Percentiles rank a stretch among this genome's conserved stretches.
phyloP scores from a whole-genome alignment of 805 yeast genomes.

The Priceomyces fermenticarens region DNA sequence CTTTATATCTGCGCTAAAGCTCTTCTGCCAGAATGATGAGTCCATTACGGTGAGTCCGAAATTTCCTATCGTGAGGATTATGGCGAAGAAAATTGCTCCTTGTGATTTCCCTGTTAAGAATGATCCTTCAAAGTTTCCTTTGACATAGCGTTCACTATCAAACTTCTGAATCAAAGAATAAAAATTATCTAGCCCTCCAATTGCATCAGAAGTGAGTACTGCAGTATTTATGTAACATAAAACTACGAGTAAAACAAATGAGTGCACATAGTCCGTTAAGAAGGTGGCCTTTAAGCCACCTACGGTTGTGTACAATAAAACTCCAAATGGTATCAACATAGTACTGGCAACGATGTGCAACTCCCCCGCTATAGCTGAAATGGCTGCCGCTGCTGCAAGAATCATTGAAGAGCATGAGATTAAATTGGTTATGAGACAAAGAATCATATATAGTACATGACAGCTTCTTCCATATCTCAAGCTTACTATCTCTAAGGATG shows the following conservation, averaged over 20 bases:
- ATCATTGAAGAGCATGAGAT: constrained; percentile 25
- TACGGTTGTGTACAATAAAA: constrained; percentile 44
- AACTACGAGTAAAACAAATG: constrained; percentile 21
- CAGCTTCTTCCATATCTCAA: constrained; percentile 23
- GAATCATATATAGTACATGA: constrained; percentile 22
- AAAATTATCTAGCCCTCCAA: constrained; percentile 25
- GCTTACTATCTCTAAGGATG: constrained; percentile 26
- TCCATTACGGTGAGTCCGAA: constrained; percentile 38
- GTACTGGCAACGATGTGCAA: constrained; percentile 24
- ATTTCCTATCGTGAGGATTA: constrained; percentile 33
- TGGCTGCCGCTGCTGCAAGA: constrained; percentile 26
- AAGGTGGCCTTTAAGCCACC: constrained; percentile 54
- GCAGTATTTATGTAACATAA: constrained; percentile 25
- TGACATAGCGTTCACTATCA: constrained; percentile 19
- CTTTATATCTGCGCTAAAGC: constrained; percentile 32
- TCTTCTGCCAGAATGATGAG: constrained; percentile 40
- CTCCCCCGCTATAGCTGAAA: constrained; percentile 27
- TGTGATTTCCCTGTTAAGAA: constrained; percentile 30
- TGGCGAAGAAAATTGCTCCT: constrained; percentile 32
- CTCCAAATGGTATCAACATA: constrained; percentile 32
- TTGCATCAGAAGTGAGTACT: constrained; percentile 19
- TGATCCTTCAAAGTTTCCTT: constrained; percentile 34
- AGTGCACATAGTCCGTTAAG: constrained; percentile 42
- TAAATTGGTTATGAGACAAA: constrained; percentile 22
- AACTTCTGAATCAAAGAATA: constrained; percentile 15